Base-by-base conservation (phyloP, 306 rosid genomes). In the Cajanus cajan region DNA sequence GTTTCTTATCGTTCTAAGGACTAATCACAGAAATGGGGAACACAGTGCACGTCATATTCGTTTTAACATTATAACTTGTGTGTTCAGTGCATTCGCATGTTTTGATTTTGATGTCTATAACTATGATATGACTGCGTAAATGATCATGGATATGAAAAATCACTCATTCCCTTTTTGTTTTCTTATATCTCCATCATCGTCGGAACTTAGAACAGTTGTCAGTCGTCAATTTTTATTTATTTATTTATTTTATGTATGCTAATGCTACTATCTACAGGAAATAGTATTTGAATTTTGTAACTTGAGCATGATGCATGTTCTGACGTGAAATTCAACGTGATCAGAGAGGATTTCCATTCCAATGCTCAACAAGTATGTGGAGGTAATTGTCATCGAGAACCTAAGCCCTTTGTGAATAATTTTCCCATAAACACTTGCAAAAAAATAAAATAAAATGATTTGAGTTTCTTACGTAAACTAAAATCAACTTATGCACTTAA, bases 1-100 rank as follows among this genome's bases (percentile, higher is more conserved):
- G 14, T 79, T 84, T 76, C 24, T 52, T 7, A 74, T 28, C 52
- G 10, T 73, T 74, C 52, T 63, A 44, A 34, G 34, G 43, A 11
- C 9, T 31, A 37, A 58, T 37, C 37, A 33, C 37, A 68, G 47
- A 39, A 69, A 37, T 63, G 43, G 61, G n/a, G n/a, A n/a, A n/a
- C n/a, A n/a, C n/a, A n/a, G 58, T 16, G 58, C 11, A 18, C 25
- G 59, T 19, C 22, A 7, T 51, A 18, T 51, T 18, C 59, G 19
- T n/a, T n/a, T n/a, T n/a, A n/a, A n/a, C n/a, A n/a, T n/a, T n/a
- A n/a, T n/a, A 3, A 18, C 21, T 51, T 7, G 25, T 19, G 55
- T 6, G 1, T n/a, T n/a, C n/a, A 5, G 21, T 48, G 9, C 24
- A 50, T n/a, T 18, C 19, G 28, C 59, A 52, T 52, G 59, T 19